Conservation (phyloP, 257 asterid genomes). For the Capsicum rhomboideum region DNA sequence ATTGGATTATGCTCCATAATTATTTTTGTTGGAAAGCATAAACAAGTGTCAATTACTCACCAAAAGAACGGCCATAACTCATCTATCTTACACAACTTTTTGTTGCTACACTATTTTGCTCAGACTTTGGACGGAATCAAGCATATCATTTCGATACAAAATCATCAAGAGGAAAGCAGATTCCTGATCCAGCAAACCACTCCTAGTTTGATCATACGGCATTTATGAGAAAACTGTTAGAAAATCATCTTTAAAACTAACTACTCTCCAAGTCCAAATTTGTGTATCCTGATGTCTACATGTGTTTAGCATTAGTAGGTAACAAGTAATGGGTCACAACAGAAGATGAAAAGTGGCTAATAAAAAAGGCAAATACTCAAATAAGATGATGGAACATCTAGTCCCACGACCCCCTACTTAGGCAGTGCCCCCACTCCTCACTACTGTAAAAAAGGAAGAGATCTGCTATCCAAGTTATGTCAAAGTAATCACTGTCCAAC, state of each 20-base stretch:
- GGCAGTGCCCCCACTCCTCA: neutral
- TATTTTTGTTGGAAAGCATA: neutral
- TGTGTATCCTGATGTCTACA: neutral
- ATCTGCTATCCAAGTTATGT: neutral
- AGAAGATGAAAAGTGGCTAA: neutral
- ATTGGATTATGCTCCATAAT: neutral
- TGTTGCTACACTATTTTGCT: neutral
- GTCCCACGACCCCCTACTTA: neutral
- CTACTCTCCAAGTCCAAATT: neutral
- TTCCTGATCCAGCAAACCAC: neutral
- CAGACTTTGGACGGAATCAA: neutral
- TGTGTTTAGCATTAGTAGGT: neutral
- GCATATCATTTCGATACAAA: neutral
- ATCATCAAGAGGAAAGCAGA: neutral
- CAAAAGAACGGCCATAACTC: neutral
- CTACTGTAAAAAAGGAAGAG: neutral
- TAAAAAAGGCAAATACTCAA: neutral
- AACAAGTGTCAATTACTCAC: neutral
- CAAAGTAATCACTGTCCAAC: neutral
- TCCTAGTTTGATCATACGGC: neutral
- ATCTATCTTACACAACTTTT: neutral
- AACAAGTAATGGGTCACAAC: neutral
- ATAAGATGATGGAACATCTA: neutral
- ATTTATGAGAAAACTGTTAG: neutral
- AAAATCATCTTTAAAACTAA: neutral